A percentile compares a stretch with the other conserved stretches of the same genome.
phyloP scores from a whole-genome alignment of 768 basidiomycete species.

The Chlorophyllum brunneum region DNA sequence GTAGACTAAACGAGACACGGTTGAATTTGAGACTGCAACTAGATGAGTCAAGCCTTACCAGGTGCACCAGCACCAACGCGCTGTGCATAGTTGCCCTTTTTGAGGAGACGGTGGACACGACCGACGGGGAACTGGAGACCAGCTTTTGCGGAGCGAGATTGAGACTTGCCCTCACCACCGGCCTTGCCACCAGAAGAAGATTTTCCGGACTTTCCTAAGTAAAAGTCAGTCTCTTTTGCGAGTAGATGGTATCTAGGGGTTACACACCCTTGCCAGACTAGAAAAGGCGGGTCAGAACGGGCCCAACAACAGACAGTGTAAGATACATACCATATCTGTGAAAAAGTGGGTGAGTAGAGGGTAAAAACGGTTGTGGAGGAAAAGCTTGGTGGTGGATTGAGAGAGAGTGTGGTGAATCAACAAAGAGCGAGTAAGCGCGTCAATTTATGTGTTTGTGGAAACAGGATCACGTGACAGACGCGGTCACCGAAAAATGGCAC shows the following conservation, averaged over 20 bases:
- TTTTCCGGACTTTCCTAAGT: slow-evolving; percentile 48
- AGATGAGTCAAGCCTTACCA: slow-evolving; percentile 36
- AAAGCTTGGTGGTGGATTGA: slow-evolving; percentile 34
- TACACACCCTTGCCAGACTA: slow-evolving; percentile 13
- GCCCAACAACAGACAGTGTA: not conserved
- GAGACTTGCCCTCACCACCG: slow-evolving; percentile 47
- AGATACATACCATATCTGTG: slow-evolving; percentile 9
- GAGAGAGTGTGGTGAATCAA: slow-evolving; percentile 30
- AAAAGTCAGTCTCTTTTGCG: not conserved
- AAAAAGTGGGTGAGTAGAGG: slow-evolving; percentile 1
- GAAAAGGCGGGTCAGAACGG: slow-evolving; percentile 1
- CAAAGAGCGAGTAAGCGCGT: slow-evolving; percentile 31
- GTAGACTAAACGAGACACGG: slow-evolving; percentile 52
- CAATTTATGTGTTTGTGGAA: slow-evolving; percentile 37
- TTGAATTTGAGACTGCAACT: not conserved
- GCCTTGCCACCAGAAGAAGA: slow-evolving; percentile 70
- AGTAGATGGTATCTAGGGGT: not conserved
- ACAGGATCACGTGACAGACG: slow-evolving; percentile 27
- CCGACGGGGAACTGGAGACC: slow-evolving; percentile 89
- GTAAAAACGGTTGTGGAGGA: not conserved
- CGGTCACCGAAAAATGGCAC: slow-evolving; percentile 11
- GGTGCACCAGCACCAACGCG: slow-evolving; percentile 89
- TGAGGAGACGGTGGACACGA: slow-evolving; percentile 87
- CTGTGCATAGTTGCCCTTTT: slow-evolving; percentile 82
- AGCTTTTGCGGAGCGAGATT: slow-evolving; percentile 71